Evolutionary conservation across 768 basidiomycete genomes (phyloP).

Genomic region (Steccherinum ochraceum): DNA sequence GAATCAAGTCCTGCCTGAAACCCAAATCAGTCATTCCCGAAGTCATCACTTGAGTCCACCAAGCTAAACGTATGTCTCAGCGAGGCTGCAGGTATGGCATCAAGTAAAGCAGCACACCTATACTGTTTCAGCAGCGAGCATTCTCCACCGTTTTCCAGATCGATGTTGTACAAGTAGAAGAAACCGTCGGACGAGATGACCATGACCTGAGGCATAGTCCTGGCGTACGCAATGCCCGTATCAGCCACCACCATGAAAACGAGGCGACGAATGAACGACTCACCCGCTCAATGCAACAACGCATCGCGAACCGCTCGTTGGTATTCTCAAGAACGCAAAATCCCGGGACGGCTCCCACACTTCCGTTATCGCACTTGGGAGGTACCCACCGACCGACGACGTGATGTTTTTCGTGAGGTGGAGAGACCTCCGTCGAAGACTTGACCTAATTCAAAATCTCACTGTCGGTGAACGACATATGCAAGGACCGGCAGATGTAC

Average conservation of each 20-base stretch:
- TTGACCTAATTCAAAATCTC: slow-evolving; percentile 28
- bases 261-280: slow-evolving; percentile 21
- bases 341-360: slow-evolving; percentile 97
- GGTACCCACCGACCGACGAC: slow-evolving; percentile 75
- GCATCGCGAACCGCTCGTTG: slow-evolving; percentile 70
- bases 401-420: slow-evolving; percentile 72
- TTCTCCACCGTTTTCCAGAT: slow-evolving; percentile 93
- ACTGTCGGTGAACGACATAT: no score
- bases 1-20: neutral
- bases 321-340: slow-evolving; percentile 86
- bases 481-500: slow-evolving; percentile 14
- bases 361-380: slow-evolving; percentile 86
- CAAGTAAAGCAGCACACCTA: slow-evolving; percentile 38
- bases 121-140: slow-evolving; percentile 95
- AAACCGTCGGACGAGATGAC: slow-evolving; percentile 94
- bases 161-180: slow-evolving; percentile 94
- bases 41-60: slow-evolving; percentile 10
- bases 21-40: slow-evolving; percentile 1
- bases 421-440: slow-evolving; percentile 61
- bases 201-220: slow-evolving; percentile 95
- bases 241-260: neutral
- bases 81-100: neutral
- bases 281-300: slow-evolving; percentile 88
- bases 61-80: slow-evolving; percentile 2
- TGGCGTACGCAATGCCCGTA: slow-evolving; percentile 24